Evolutionary conservation across 768 basidiomycete species (phyloP), one percentile per base, ranked within the genome.

Genomic region (Suillus bovinus): DNA sequence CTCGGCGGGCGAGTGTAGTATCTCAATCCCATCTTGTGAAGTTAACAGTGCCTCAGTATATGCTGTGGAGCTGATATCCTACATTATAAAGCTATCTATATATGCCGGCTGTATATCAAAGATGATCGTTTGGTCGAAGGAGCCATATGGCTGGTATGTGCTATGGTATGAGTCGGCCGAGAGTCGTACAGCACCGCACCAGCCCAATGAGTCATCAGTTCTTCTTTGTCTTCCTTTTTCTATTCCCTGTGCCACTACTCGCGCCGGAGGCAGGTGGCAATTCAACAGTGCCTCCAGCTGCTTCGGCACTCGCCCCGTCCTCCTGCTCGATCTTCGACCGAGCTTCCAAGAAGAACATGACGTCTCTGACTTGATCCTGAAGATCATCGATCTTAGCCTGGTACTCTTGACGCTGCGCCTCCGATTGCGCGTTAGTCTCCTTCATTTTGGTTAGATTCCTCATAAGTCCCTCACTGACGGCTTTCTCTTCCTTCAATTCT

Each of bases 341-440:
- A 44, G 93, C 88, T 71, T 96, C 94, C 60, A 99, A 72, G 74
- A 86, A 94, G 74, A 96, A 94, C 94, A 98, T 96, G 54, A 99
- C 79, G 77, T 99, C 96, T 67, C 93, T 80, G 27, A 98, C 77
- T 69, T 96, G 92, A 61, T 99, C 96, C 72, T 94, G 86, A 64
- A 97, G 75, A 46, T 94, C 94, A 44, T 77, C 76, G 58, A 96
- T 84, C 72, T 88, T 87, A 36, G 65, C 72, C 24, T 78, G 74
- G 46, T 82, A 80, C 20, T 78, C 81, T 33, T 78, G 78, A 62
- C 82, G 86, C 67, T 88, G 86, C 67, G 73, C 76, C 42, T 89
- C 85, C 2, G 81, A 79, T 34, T 76, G 69, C 54, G 86, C 86
- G 0, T 79, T 75, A 66, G 78, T 82, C 68, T 85, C 82, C 71